Evolutionary conservation across 352 stramenopile genomes (phyloP).

Genomic region (Proteromonas lacertae): DNA sequence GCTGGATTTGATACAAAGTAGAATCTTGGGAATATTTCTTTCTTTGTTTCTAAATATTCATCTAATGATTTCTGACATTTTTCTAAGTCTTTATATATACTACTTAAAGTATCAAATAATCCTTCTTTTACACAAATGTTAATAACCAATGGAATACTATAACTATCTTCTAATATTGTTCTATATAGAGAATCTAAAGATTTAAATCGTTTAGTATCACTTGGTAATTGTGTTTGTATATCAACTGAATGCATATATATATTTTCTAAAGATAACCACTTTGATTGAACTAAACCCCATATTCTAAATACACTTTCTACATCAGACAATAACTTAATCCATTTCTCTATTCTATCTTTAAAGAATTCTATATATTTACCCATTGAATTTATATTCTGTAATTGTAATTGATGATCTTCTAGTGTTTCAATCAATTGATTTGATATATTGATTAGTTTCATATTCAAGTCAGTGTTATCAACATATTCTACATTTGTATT

Average conservation of each 20-base stretch:
- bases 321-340: constrained; percentile 37
- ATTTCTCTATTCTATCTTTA: constrained; percentile 26
- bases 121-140: constrained; percentile 34
- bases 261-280: constrained; percentile 48
- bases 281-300: constrained; percentile 47
- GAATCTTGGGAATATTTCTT: constrained; percentile 29
- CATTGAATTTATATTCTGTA: constrained; percentile 45
- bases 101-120: constrained; percentile 31
- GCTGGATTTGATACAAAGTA: constrained; percentile 59
- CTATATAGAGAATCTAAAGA: constrained; percentile 58
- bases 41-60: constrained; percentile 50
- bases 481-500: constrained; percentile 32
- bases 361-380: constrained; percentile 44
- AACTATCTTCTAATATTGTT: constrained; percentile 38
- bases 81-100: constrained; percentile 42
- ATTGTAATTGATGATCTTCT: constrained; percentile 38
- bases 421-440: constrained; percentile 38
- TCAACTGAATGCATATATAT: constrained; percentile 57
- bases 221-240: constrained; percentile 58
- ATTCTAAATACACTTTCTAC: constrained; percentile 40
- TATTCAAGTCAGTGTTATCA: constrained; percentile 27
- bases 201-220: constrained; percentile 52
- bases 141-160: constrained; percentile 30
- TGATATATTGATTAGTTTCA: constrained; percentile 28
- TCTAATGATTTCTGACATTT: constrained; percentile 56